Percentiles rank a stretch among this genome's conserved stretches.
These are phyloP conservation scores for Coemansia umbellata DNA, from an alignment of 192 early-diverging fungal genomes.

Conservation along the genomic window DNA sequence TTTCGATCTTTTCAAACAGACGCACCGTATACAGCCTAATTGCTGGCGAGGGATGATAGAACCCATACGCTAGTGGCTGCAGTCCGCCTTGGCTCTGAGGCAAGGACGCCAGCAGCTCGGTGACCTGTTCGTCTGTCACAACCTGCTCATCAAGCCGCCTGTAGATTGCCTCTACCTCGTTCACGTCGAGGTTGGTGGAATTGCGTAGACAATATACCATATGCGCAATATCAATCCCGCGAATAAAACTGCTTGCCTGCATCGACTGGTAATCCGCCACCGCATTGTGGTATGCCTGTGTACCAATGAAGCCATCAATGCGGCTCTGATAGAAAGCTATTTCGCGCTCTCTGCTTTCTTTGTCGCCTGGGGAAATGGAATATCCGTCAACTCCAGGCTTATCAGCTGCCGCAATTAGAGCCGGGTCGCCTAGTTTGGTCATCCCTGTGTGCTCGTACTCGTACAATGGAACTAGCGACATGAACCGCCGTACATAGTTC, in stretches of 20 bases:
- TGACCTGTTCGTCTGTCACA: conserved; percentile 70
- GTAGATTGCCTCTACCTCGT: conserved; percentile 67
- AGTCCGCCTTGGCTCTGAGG: conserved; percentile 80
- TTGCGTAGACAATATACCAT: conserved; percentile 60
- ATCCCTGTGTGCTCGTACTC: conserved; percentile 64
- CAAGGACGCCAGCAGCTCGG: conserved; percentile 67
- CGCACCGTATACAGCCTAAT: conserved; percentile 66
- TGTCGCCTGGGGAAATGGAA: conserved; percentile 70
- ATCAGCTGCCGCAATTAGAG: conserved; percentile 28
- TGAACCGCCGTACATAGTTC: conserved; percentile 80
- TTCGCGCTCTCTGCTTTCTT: conserved; percentile 61
- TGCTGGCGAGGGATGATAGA: conserved; percentile 68
- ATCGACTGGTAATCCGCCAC: conserved; percentile 59
- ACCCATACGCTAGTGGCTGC: conserved; percentile 72
- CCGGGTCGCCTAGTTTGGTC: conserved; percentile 57
- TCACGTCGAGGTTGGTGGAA: conserved; percentile 52
- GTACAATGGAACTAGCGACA: conserved; percentile 72
- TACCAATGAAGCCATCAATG: conserved; percentile 84
- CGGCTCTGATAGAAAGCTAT: conserved; percentile 67
- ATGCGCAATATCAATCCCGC: conserved; percentile 67
- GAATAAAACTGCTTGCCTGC: conserved; percentile 56
- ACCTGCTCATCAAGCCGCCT: conserved; percentile 63
- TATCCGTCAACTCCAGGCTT: conserved; percentile 46
- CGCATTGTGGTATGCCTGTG: conserved; percentile 68
- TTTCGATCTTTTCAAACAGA: conserved; percentile 68